phyloP scores from a whole-genome alignment of 768 basidiomycete species.

The Asterophora lycoperdoides region DNA sequence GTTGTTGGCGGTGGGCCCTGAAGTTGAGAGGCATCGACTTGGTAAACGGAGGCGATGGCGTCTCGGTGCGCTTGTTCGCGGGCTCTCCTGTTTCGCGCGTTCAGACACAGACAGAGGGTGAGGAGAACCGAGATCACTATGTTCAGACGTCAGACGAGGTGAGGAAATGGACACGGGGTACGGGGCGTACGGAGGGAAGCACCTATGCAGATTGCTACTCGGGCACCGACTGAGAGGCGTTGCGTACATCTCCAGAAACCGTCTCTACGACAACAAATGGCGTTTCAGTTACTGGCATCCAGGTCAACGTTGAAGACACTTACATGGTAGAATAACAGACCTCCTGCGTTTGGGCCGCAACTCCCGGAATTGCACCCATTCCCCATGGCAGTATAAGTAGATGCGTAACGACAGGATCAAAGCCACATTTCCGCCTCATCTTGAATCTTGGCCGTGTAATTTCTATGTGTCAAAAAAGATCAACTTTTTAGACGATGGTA shows the following conservation, averaged over 20 bases:
- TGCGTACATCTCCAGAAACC: conserved; percentile 17
- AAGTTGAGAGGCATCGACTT: conserved; percentile 19
- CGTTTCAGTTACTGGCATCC: neutral
- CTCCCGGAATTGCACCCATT: conserved; percentile 15
- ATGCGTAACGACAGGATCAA: no score
- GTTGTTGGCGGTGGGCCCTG: conserved; percentile 18
- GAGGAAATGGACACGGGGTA: neutral
- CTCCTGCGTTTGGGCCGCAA: conserved; percentile 19
- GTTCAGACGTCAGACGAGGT: neutral
- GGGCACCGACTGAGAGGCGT: conserved; percentile 13
- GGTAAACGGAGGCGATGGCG: conserved; percentile 17
- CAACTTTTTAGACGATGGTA: conserved; percentile 14
- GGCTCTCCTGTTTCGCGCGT: conserved; percentile 9
- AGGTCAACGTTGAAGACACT: neutral
- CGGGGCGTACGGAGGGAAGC: conserved; percentile 13
- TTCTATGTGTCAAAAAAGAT: conserved; percentile 12
- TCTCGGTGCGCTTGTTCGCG: conserved; percentile 5
- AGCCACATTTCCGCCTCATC: conserved; percentile 7
- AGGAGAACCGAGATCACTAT: conserved; percentile 12
- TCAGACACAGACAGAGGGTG: conserved; percentile 11
- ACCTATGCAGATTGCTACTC: conserved; percentile 16
- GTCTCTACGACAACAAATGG: conserved; percentile 5
- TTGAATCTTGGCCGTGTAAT: conserved; percentile 1
- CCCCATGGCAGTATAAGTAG: conserved; percentile 10
- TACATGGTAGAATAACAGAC: conserved; percentile 18